phyloP scores from a whole-genome alignment of 352 stramenopile species.

The Peronospora belbahrii region DNA sequence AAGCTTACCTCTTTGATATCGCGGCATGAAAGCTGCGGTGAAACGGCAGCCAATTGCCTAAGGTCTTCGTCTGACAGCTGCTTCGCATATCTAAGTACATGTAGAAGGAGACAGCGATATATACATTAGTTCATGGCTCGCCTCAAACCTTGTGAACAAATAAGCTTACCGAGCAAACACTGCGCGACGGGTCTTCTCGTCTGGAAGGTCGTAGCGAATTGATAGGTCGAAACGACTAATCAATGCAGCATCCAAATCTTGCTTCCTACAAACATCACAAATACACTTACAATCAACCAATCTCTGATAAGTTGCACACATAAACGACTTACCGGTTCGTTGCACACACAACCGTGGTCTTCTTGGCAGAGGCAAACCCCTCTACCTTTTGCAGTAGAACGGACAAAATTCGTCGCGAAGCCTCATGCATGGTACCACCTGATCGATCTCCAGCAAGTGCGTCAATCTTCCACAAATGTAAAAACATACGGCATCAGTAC shows the following conservation, averaged over 20 bases:
- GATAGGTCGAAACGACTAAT: constrained; percentile 91
- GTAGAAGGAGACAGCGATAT: background rate
- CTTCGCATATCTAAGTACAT: constrained; percentile 71
- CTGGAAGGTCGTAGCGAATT: constrained; percentile 88
- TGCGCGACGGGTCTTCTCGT: constrained; percentile 66
- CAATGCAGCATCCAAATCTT: constrained; percentile 89
- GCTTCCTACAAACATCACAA: constrained; percentile 50
- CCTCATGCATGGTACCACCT: constrained; percentile 88
- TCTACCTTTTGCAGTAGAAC: constrained; percentile 90
- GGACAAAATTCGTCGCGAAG: constrained; percentile 86
- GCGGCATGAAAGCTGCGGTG: constrained; percentile 84
- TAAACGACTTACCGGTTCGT: constrained; percentile 68
- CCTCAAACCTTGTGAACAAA: background rate
- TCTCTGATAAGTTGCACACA: background rate
- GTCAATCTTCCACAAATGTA: constrained; percentile 58
- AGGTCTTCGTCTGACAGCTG: constrained; percentile 78
- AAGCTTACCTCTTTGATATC: constrained; percentile 89
- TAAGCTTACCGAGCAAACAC: constrained; percentile 79
- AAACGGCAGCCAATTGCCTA: constrained; percentile 63
- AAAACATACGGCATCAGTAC: background rate
- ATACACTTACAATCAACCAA: background rate
- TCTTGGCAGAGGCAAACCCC: constrained; percentile 88
- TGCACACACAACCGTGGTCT: constrained; percentile 89
- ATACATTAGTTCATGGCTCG: constrained; percentile 1
- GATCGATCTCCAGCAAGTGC: constrained; percentile 85